These are phyloP conservation scores for Kappamyces sp. DNA, from an alignment of 192 early-diverging fungal species.

Conservation along the genomic window DNA sequence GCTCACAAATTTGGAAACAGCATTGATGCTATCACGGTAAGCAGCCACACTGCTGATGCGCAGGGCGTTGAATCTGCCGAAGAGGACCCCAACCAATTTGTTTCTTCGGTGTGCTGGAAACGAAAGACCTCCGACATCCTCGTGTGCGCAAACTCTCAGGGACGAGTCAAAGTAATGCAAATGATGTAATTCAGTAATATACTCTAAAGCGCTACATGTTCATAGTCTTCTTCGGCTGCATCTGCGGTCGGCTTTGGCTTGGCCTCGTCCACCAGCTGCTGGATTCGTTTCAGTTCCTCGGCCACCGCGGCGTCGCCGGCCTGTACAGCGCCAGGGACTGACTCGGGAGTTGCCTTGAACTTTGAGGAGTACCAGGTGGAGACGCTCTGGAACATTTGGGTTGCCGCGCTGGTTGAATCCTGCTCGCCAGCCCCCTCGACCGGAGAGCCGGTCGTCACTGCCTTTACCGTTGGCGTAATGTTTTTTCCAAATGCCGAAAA, in stretches of 20 bases:
- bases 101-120: slow-evolving; percentile 91
- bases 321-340: not conserved
- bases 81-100: slow-evolving; percentile 68
- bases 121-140: slow-evolving; percentile 63
- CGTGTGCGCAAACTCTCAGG: slow-evolving; percentile 84
- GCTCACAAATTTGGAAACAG: slow-evolving; percentile 69
- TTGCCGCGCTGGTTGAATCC: slow-evolving; percentile 15
- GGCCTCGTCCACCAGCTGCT: slow-evolving; percentile 5
- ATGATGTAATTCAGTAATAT: slow-evolving; percentile 27
- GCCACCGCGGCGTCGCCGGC: slow-evolving; percentile 3
- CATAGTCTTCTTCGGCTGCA: slow-evolving; percentile 6
- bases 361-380: slow-evolving; percentile 24
- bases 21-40: slow-evolving; percentile 61
- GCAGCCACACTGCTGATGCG: slow-evolving; percentile 20
- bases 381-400: slow-evolving; percentile 32
- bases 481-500: slow-evolving; percentile 24
- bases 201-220: slow-evolving; percentile 14
- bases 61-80: slow-evolving; percentile 50
- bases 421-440: not conserved
- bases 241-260: not conserved
- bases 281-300: slow-evolving; percentile 11
- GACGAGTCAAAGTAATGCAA: slow-evolving; percentile 77
- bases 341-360: slow-evolving; percentile 22
- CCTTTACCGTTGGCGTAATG: slow-evolving; percentile 18
- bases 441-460: not conserved